Conservation (phyloP, 495 filamentous ascomycete genomes). For the Neurospora sp. region DNA sequence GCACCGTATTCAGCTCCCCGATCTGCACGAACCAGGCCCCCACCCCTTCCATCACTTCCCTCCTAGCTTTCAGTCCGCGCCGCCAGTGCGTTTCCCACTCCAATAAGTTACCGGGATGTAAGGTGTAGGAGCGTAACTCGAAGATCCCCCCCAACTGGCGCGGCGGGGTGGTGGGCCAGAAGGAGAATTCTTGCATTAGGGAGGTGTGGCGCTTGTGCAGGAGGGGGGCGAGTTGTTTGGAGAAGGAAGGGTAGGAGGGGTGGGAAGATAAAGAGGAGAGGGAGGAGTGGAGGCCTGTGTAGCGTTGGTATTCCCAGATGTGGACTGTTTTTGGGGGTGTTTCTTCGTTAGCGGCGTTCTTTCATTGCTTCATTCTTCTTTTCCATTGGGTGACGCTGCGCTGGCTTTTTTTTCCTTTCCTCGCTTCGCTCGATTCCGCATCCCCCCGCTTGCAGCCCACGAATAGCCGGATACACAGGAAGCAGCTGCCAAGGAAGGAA, state of each 20-base stretch:
- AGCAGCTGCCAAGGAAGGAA: no score
- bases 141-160: conserved; percentile 87
- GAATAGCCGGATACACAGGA: no score
- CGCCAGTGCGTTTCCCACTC: conserved; percentile 99
- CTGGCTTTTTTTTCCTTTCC: no score
- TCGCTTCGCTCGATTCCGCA: no score
- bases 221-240: conserved; percentile 65
- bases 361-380: no score
- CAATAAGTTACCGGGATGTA: conserved; percentile 87
- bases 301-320: conserved; percentile 99
- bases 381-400: no score
- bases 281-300: conserved; percentile 89
- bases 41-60: conserved; percentile 97
- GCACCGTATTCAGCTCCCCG: conserved; percentile 92
- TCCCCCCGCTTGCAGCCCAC: no score
- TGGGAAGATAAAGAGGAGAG: conserved; percentile 71
- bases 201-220: conserved; percentile 79
- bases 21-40: conserved; percentile 99
- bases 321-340: conserved; percentile 49
- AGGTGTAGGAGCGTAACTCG: conserved; percentile 92
- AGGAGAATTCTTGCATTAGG: conserved; percentile 98
- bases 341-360: neutral
- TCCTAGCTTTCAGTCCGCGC: conserved; percentile 75
- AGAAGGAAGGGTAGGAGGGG: conserved; percentile 72
- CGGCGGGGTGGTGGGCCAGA: conserved; percentile 93